Conservation (phyloP, 768 basidiomycete genomes). For the Tylopilus subfusipes region DNA sequence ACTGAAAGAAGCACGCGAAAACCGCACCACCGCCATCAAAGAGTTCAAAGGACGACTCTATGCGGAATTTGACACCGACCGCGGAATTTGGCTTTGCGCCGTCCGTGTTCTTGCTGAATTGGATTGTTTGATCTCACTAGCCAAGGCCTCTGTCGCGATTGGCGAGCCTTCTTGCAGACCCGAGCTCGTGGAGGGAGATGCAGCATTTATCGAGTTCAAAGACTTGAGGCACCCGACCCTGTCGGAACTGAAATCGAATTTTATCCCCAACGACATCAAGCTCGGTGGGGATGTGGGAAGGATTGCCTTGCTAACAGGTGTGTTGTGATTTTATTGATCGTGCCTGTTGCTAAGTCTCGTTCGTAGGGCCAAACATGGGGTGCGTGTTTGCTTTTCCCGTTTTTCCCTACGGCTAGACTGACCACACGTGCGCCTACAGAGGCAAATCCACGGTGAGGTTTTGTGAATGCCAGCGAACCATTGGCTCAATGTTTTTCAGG, state of each 20-base stretch:
- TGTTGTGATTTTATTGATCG: constrained; percentile 19
- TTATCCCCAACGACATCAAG: constrained; percentile 92
- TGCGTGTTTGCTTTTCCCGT: constrained; percentile 35
- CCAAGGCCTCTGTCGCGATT: constrained; percentile 83
- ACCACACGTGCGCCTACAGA: constrained; percentile 34
- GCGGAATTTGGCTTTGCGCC: constrained; percentile 76
- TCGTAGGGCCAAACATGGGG: constrained; percentile 83
- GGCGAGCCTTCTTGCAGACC: constrained; percentile 95
- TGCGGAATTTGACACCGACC: constrained; percentile 78
- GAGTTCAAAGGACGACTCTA: constrained; percentile 78
- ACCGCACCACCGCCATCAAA: constrained; percentile 72
- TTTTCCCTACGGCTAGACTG: not conserved
- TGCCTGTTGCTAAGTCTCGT: not conserved
- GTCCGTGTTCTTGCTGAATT: constrained; percentile 87
- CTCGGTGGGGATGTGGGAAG: constrained; percentile 74
- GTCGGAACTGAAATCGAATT: constrained; percentile 62
- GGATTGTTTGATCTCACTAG: constrained; percentile 92
- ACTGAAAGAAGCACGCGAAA: constrained; percentile 93
- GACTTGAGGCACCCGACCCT: constrained; percentile 88
- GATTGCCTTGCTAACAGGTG: constrained; percentile 84
- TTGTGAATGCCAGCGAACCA: not conserved
- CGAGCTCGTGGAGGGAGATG: constrained; percentile 74
- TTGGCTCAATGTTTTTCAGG: constrained; percentile 33
- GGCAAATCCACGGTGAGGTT: constrained; percentile 69
- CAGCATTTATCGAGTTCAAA: constrained; percentile 83